Conservation (phyloP, 2,329 filamentous ascomycete genomes). For the Diaporthe vaccinii region DNA sequence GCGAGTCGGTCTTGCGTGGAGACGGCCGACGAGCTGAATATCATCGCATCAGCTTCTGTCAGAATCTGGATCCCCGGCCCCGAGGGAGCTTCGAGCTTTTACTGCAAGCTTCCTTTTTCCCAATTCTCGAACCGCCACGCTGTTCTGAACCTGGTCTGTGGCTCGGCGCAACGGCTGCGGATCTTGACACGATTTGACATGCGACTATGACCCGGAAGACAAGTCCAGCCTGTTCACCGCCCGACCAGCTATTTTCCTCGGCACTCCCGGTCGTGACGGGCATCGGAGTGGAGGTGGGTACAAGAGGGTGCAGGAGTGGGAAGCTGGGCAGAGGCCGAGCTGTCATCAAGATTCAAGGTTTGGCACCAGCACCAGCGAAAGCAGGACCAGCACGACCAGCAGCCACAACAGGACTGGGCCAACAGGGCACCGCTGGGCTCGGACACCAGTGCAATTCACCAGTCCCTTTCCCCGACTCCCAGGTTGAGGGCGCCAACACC, state of each 20-base stretch:
- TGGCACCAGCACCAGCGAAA: conserved; percentile 13
- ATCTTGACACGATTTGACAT: conserved; percentile 32
- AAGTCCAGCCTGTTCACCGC: conserved; percentile 35
- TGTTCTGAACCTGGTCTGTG: conserved; percentile 6
- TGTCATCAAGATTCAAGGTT: conserved; percentile 33
- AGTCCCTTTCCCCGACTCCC: background rate
- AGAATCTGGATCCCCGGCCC: background rate
- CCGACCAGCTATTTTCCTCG: conserved; percentile 34
- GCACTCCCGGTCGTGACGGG: conserved; percentile 32
- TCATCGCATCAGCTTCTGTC: conserved; percentile 26
- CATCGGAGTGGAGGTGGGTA: conserved; percentile 29
- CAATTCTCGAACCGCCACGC: conserved; percentile 1
- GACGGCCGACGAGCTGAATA: conserved; percentile 23
- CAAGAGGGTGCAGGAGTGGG: conserved; percentile 21
- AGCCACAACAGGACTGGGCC: conserved; percentile 9
- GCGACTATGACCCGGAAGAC: conserved; percentile 34
- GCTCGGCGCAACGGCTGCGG: conserved; percentile 17
- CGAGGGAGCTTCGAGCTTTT: background rate
- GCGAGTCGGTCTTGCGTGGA: conserved; percentile 23
- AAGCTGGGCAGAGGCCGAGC: conserved; percentile 27
- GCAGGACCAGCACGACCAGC: background rate
- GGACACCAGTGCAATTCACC: background rate
- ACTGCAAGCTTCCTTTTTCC: background rate
- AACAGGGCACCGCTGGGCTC: conserved; percentile 8
- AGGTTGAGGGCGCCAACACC: conserved; percentile 6